A percentile compares a stretch with the other conserved stretches of the same genome.
Evolutionary conservation across 129 eudicot genomes (phyloP).

Genomic region (Chrysanthemum seticuspe): DNA sequence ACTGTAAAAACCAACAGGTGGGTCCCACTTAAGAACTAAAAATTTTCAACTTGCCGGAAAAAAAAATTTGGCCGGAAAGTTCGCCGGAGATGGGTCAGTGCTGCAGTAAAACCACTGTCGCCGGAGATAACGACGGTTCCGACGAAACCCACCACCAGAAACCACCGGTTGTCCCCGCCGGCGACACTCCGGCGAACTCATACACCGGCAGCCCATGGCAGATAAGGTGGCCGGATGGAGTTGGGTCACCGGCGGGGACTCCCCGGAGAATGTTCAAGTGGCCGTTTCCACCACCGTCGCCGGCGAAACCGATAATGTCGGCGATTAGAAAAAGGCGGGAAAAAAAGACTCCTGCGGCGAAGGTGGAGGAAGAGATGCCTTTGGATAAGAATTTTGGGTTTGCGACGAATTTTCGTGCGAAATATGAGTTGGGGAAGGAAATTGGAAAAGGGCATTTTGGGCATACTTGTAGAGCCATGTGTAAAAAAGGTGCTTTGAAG

Average conservation of each 20-base stretch:
- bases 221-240: constrained; percentile 71
- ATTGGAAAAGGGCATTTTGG: constrained; percentile 97
- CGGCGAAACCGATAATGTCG: constrained; percentile 96
- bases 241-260: constrained; percentile 73
- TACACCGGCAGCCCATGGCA: constrained; percentile 74
- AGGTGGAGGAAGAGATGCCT: constrained; percentile 33
- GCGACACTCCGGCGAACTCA: constrained; percentile 51
- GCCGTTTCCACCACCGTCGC: constrained; percentile 99
- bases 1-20: too few relatives aligned
- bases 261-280: constrained; percentile 67
- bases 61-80: not conserved
- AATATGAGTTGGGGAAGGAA: constrained; percentile 84
- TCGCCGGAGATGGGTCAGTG: constrained; percentile 16
- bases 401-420: constrained; percentile 53
- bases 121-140: not conserved
- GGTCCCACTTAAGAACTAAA: too few relatives aligned
- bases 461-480: constrained; percentile 78
- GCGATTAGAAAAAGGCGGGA: constrained; percentile 59
- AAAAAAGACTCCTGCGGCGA: constrained; percentile 37
- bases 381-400: constrained; percentile 84
- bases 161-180: not conserved
- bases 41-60: too few relatives aligned
- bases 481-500: constrained; percentile 73
- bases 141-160: not conserved
- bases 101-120: not conserved